Base-by-base conservation (phyloP, 768 basidiomycete genomes). In the Amanita muscaria region DNA sequence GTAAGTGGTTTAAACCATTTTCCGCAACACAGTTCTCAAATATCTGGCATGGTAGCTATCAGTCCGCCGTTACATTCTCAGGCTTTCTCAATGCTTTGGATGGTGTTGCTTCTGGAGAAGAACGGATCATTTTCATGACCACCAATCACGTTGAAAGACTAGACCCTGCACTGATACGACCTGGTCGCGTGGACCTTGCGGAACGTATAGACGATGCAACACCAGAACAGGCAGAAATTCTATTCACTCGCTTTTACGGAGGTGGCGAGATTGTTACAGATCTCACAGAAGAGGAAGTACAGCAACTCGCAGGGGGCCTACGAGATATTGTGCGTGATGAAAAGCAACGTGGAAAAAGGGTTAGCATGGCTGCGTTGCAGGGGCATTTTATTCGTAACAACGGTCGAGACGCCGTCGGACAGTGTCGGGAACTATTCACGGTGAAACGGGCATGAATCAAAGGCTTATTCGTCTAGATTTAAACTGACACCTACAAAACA, bases 71-170 rank as follows among this genome's bases (percentile, higher is more conserved):
- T 27, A 98, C 96, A 3, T 98, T 99, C 66, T 97, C 94, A 6
- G 96, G 96, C 21, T 88, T 98, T 58, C 68, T 99, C 33, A 99
- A 99, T 55, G 92, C 93, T 11, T 71, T 99, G 2, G 96, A 99
- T 57, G 96, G 96, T 14, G 94, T 99, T 22, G 94, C 91, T 4
- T 96, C 94, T 9, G 90, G 92, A 32, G 93, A 97, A 65, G 92
- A 96, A 56, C 82, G 96, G n/a, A 83, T 99, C 58, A 79, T 99
- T 27, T 99, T 99, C 66, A 88, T 99, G 83, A 99, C 96, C 0
- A 98, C 96, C n/a, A 99, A 99, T 62, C 96, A 98, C 55, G 60
- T 88, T 43, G 80, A 87, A 48, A 74, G 72, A 50, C 77, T 99
- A 27, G 96, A 99, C 63, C 84, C 90, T 5, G 96, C 94, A 0